phyloP scores from a whole-genome alignment of 177 flowering plant species.

The Vitis hybrid region DNA sequence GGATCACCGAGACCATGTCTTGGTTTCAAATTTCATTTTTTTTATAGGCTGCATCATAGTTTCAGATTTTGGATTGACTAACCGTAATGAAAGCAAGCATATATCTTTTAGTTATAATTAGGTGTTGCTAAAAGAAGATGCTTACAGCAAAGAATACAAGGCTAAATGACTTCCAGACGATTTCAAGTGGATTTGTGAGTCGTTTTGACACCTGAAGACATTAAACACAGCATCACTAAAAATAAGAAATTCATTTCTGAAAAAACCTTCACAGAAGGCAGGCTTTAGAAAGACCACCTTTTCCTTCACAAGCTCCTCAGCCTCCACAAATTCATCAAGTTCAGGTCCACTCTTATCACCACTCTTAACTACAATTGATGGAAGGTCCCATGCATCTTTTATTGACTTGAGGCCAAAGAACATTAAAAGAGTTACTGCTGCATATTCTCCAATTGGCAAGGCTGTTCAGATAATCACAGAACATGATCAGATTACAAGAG shows the following conservation, averaged over 20 bases:
- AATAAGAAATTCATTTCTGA: background rate
- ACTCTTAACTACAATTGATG: slow-evolving; percentile 46
- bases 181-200: slow-evolving; percentile 83
- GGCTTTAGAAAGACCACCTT: slow-evolving; percentile 44
- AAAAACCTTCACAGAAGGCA: background rate
- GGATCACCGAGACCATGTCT: too few species aligned
- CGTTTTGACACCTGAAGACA: slow-evolving; percentile 63
- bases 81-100: background rate
- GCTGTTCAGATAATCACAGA: slow-evolving; percentile 50
- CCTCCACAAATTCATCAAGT: slow-evolving; percentile 87
- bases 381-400: slow-evolving; percentile 97
- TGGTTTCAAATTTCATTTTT: too few species aligned
- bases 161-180: slow-evolving; percentile 94
- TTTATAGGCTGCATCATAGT: too few species aligned
- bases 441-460: slow-evolving; percentile 96
- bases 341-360: slow-evolving; percentile 47
- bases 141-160: slow-evolving; percentile 95
- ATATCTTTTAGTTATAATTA: background rate
- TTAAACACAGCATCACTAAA: slow-evolving; percentile 2
- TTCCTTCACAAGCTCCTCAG: slow-evolving; percentile 97
- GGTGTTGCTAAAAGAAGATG: slow-evolving; percentile 12
- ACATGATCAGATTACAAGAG: background rate
- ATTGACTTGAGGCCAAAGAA: slow-evolving; percentile 92
- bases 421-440: slow-evolving; percentile 84
- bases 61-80: too few species aligned